Evolutionary conservation across 441 rosid genomes (phyloP).

Genomic region (Eugenia klotzschiana): DNA sequence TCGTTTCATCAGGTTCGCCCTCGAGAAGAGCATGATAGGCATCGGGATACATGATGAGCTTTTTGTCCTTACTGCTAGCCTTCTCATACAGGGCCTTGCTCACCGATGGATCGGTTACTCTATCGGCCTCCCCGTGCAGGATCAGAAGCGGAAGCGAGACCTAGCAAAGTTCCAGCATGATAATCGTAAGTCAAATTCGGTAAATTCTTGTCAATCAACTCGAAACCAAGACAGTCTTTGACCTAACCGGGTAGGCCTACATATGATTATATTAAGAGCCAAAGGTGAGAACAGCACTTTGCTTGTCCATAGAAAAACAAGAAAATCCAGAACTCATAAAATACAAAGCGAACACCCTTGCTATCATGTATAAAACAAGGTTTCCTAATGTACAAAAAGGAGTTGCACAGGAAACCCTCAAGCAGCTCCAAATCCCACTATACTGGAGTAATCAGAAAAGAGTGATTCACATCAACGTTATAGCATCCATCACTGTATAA

Average conservation of each 20-base stretch:
- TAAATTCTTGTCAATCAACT: not conserved
- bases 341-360: not conserved
- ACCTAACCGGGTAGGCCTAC: not conserved
- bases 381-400: not conserved
- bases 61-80: slow-evolving; percentile 73
- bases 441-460: not conserved
- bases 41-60: slow-evolving; percentile 43
- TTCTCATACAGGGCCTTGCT: slow-evolving; percentile 68
- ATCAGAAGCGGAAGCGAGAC: slow-evolving; percentile 69
- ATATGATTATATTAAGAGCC: not conserved
- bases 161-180: slow-evolving; percentile 14
- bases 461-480: not conserved
- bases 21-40: slow-evolving; percentile 66
- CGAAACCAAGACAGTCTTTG: not conserved
- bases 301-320: not conserved
- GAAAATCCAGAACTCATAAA: not conserved
- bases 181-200: not conserved
- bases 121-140: slow-evolving; percentile 73
- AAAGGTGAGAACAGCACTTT: not conserved
- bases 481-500: not conserved
- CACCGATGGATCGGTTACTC: slow-evolving; percentile 76
- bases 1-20: slow-evolving; percentile 79
- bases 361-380: not conserved
- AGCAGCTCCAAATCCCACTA: not conserved
- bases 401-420: not conserved